Conservation (phyloP, 148 eudicot genomes). For the Fallopia convolvulus region DNA sequence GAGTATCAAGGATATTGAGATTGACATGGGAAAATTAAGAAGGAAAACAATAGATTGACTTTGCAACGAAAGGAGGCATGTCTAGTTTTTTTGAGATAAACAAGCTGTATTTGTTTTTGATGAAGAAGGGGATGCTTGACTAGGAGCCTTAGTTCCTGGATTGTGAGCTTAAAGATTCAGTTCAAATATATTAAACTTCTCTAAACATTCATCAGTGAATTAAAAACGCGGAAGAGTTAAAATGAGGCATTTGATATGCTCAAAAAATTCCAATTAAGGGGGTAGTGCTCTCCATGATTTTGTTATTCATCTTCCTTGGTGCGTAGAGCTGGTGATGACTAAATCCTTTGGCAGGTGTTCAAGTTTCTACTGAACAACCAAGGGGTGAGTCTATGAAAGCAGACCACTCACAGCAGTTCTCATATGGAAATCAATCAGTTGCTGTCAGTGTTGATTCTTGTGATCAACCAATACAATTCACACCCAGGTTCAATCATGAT, state of each 20-base stretch:
- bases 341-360: slow-evolving; percentile 48
- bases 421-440: slow-evolving; percentile 34
- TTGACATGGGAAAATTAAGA: not conserved
- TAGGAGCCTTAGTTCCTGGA: not conserved
- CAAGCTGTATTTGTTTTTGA: not conserved
- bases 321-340: slow-evolving; percentile 15
- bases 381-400: slow-evolving; percentile 30
- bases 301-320: not conserved
- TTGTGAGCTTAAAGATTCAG: not conserved
- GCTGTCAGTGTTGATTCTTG: slow-evolving; percentile 32
- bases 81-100: not conserved
- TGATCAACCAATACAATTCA: slow-evolving; percentile 76
- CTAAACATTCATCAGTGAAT: not conserved
- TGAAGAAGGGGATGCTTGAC: not conserved
- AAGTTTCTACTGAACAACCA: slow-evolving; percentile 36
- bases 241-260: not conserved
- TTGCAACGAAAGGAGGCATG: not conserved
- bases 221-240: not conserved
- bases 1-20: not conserved
- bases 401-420: slow-evolving; percentile 47
- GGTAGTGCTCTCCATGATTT: not conserved
- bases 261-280: not conserved
- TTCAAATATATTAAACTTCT: not conserved
- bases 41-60: not conserved
- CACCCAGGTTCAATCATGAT: slow-evolving; percentile 48